Evolutionary conservation across 352 stramenopile species (phyloP), one percentile per base, ranked within the genome.

Genomic region (Globisporangium abappressorium): DNA sequence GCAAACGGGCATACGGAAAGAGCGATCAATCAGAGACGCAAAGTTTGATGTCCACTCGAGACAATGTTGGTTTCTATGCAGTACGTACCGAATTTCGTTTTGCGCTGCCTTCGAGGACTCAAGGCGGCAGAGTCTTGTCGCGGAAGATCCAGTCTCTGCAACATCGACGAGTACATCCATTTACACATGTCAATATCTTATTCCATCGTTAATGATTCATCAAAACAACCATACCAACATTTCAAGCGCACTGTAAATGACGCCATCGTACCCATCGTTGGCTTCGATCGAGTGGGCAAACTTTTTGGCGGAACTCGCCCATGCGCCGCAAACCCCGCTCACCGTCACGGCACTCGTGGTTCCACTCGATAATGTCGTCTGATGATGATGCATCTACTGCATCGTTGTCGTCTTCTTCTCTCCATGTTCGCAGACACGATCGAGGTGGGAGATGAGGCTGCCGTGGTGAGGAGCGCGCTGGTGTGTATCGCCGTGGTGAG

Each of bases 91-190:
- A 9, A 20, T 14, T 60, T 20, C 3, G 5, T 11, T 5, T 15
- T n/a, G 34, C 38, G 55, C 30, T 43, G 55, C 20, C 55, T 5
- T 46, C 55, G 55, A 60, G 34, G 34, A 22, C 24, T 24, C 18
- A 5, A 34, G 6, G 41, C n/a, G 8, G 3, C 43, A 34, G 0
- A 30, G 1, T 12, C 14, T 28, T 14, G 49, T 46, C 47, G 30
- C 5, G 63, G 54, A n/a, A 57, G n/a, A 14, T 68, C 53, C 22
- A 68, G 53, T 26, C 63, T 43, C 63, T 68, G 26, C 22, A 33
- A 20, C 53, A 12, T 28, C 1, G 30, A 6, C 12, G 6, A 22
- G 11, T n/a, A 14, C 26, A 58, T 36, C 43, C 43, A 51, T 9
- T 22, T 8, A 18, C 43, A 22, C 43, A 51, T 15, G 14, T 36